phyloP scores from a whole-genome alignment of 129 eudicot genomes.

The Heracleum sosnowskyi region DNA sequence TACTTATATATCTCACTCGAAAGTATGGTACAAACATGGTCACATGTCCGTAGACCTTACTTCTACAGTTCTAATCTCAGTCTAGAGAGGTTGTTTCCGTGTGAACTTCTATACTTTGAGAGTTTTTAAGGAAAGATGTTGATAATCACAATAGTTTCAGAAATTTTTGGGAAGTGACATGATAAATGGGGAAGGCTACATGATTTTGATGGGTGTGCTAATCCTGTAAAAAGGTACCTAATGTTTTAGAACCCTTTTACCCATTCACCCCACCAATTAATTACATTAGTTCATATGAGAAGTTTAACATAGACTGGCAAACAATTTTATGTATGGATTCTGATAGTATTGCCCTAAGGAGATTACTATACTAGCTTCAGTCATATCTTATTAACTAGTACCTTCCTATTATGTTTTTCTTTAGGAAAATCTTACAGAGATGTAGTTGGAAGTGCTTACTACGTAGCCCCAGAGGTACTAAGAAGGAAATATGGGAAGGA shows the following conservation, averaged over 20 bases:
- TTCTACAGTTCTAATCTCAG: neutral
- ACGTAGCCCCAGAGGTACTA: slow-evolving; percentile 94
- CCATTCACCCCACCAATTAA: neutral
- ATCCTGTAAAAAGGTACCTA: neutral
- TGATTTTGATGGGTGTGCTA: neutral
- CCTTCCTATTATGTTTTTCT: neutral
- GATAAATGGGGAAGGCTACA: neutral
- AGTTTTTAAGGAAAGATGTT: neutral
- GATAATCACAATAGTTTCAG: neutral
- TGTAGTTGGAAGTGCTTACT: slow-evolving; percentile 87
- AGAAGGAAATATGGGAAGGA: slow-evolving; percentile 77
- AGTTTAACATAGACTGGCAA: neutral
- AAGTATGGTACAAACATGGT: neutral
- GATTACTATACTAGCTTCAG: neutral
- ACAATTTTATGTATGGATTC: neutral
- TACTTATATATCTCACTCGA: neutral
- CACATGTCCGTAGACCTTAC: neutral
- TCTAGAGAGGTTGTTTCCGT: neutral
- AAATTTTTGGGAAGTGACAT: neutral
- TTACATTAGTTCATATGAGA: neutral
- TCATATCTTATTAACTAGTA: neutral
- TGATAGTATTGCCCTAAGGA: neutral
- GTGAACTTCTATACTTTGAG: neutral
- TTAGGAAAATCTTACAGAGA: slow-evolving; percentile 63
- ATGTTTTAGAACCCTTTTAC: neutral